phyloP scores from a whole-genome alignment of 169 alveolate genomes.

The Cryptosporidium xiaoi region DNA sequence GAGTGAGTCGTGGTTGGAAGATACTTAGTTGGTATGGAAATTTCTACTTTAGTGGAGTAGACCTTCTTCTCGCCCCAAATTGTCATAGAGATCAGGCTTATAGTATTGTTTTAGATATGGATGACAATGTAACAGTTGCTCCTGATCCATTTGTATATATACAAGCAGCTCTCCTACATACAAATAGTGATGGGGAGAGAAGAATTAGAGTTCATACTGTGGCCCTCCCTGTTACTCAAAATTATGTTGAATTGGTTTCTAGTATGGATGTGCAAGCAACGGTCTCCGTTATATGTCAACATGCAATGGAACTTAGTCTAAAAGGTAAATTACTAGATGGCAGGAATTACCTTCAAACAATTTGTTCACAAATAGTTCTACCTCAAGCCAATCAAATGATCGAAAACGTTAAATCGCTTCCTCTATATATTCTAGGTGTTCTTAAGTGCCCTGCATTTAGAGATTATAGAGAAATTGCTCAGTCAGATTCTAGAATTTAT shows the following conservation, averaged over 20 bases:
- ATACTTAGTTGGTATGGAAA: constrained; percentile 93
- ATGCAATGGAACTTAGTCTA: constrained; percentile 77
- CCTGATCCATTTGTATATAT: constrained; percentile 88
- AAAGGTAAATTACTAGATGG: constrained; percentile 87
- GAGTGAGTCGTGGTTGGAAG: constrained; percentile 95
- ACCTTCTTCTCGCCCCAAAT: constrained; percentile 91
- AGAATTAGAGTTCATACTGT: constrained; percentile 96
- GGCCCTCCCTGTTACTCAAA: constrained; percentile 92
- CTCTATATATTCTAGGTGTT: constrained; percentile 84
- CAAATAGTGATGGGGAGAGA: constrained; percentile 97
- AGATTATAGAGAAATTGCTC: constrained; percentile 83
- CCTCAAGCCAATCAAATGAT: constrained; percentile 74
- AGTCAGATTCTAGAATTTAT: constrained; percentile 82
- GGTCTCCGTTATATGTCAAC: constrained; percentile 80
- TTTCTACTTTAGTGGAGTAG: constrained; percentile 89
- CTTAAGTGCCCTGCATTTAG: constrained; percentile 85
- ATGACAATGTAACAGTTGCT: constrained; percentile 80
- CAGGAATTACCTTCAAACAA: constrained; percentile 82
- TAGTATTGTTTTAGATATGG: constrained; percentile 88
- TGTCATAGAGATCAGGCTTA: constrained; percentile 90
- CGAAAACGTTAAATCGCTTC: constrained; percentile 72
- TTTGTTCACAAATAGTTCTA: constrained; percentile 79
- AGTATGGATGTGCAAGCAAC: constrained; percentile 85
- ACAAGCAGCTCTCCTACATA: constrained; percentile 96
- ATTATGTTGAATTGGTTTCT: constrained; percentile 81